Evolutionary conservation across 2,329 filamentous ascomycete species (phyloP).

Genomic region (Ambrosiella beaveri): DNA sequence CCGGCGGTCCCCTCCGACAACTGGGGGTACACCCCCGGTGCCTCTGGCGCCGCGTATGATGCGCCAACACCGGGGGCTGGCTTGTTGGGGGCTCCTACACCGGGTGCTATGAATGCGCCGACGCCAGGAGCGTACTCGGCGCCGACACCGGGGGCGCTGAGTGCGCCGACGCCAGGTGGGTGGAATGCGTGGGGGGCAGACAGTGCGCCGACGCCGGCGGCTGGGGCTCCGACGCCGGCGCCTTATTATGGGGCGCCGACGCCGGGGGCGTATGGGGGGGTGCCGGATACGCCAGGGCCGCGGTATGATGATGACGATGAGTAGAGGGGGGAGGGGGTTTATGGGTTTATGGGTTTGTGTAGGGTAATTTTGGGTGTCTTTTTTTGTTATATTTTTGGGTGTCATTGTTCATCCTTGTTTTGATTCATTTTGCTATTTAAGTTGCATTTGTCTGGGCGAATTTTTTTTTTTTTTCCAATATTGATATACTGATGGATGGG

Average conservation of each 20-base stretch:
- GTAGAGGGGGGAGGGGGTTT: background rate
- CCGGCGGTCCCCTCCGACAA: slow-evolving; percentile 40
- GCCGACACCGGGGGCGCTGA: slow-evolving; percentile 41
- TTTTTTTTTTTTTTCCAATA: background rate
- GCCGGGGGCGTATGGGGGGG: slow-evolving; percentile 41
- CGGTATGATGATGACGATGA: slow-evolving; percentile 31
- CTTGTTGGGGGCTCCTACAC: slow-evolving; percentile 40
- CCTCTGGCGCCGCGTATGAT: slow-evolving; percentile 41
- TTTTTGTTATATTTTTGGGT: slow-evolving; percentile 1
- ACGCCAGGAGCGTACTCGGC: slow-evolving; percentile 52
- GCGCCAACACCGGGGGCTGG: slow-evolving; percentile 48
- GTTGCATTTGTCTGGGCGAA: background rate
- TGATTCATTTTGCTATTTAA: background rate
- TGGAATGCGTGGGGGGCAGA: slow-evolving; percentile 45
- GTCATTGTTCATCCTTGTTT: background rate
- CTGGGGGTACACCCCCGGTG: slow-evolving; percentile 41
- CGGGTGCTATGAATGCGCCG: slow-evolving; percentile 47
- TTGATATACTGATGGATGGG: background rate
- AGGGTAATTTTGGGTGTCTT: slow-evolving; percentile 1
- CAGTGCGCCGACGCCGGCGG: slow-evolving; percentile 48
- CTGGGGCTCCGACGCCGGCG: slow-evolving; percentile 50
- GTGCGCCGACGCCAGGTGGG: slow-evolving; percentile 52
- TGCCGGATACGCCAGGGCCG: slow-evolving; percentile 43
- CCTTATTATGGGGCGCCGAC: slow-evolving; percentile 47
- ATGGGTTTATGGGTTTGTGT: slow-evolving; percentile 1